Evolutionary conservation across 140 eudicot genomes (phyloP), one percentile per base, ranked within the genome.

Genomic region (Erigeron philadelphicus): DNA sequence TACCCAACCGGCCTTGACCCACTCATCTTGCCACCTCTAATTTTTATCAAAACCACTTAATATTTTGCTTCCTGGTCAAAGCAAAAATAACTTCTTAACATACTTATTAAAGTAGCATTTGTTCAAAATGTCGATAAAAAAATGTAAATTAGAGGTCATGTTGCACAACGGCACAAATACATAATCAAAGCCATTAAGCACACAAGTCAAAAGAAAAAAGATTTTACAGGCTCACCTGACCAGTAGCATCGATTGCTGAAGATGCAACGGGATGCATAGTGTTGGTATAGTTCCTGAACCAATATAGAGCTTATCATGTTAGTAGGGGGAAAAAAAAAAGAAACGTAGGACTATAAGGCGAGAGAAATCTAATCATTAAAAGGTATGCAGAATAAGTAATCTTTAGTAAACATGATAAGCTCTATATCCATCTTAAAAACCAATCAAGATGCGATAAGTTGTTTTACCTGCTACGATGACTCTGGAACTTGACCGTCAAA

Each of bases 391-490:
- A n/a, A n/a, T n/a, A n/a, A n/a, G n/a, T n/a, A n/a, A n/a, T n/a
- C n/a, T n/a, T n/a, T n/a, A n/a, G n/a, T n/a, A n/a, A n/a, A n/a
- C n/a, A n/a, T n/a, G n/a, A n/a, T n/a, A n/a, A n/a, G n/a, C n/a
- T n/a, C n/a, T n/a, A n/a, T n/a, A n/a, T n/a, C n/a, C n/a, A n/a
- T n/a, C n/a, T n/a, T n/a, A n/a, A n/a, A n/a, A n/a, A n/a, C n/a
- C n/a, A n/a, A n/a, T n/a, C n/a, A 66, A 61, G 11, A n/a, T 21
- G 8, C 9, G 8, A 41, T 15, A 45, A 71, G 59, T 53, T 5
- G 16, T 12, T 72, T 60, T 63, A 92, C 98, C 98, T 92, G 87
- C 98, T 92, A 70, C 98, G 95, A 67, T 92, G 98, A 72, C 87
- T 79, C 83, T 92, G 98, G 67, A 92, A 92, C 67, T 92, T 92